Percentiles rank a stretch among this genome's conserved stretches.
Conservation (phyloP, 345 rosid genomes). For the Populus deltoides region DNA sequence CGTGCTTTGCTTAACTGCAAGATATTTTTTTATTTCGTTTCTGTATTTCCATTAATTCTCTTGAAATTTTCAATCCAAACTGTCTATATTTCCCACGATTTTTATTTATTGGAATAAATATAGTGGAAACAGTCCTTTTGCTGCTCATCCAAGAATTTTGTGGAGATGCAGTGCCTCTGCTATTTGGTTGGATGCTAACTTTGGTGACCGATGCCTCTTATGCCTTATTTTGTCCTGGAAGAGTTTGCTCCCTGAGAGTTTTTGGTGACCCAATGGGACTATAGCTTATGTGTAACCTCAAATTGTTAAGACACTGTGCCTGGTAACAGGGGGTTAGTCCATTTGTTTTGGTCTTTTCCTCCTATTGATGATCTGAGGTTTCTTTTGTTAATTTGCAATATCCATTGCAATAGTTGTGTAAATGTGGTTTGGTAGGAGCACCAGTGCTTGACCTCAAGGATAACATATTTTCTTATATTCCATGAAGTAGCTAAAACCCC, state of each 20-base stretch:
- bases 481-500: background rate
- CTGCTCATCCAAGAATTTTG: background rate
- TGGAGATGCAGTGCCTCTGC: background rate
- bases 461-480: background rate
- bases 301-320: conserved; percentile 4
- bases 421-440: background rate
- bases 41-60: too few species aligned
- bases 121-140: background rate
- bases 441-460: background rate
- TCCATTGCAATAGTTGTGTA: background rate
- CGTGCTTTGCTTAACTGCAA: background rate
- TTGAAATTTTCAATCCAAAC: background rate
- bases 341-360: conserved; percentile 1
- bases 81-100: background rate
- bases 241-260: conserved; percentile 18
- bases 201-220: conserved; percentile 18
- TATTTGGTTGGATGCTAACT: conserved; percentile 16
- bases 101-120: background rate
- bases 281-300: conserved; percentile 11
- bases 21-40: background rate
- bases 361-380: background rate
- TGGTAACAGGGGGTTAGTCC: conserved; percentile 9
- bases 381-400: background rate
- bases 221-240: conserved; percentile 36
- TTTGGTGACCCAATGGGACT: conserved; percentile 13